Conservation (phyloP, 2,329 filamentous ascomycete genomes). For the Hypomyces perniciosus region DNA sequence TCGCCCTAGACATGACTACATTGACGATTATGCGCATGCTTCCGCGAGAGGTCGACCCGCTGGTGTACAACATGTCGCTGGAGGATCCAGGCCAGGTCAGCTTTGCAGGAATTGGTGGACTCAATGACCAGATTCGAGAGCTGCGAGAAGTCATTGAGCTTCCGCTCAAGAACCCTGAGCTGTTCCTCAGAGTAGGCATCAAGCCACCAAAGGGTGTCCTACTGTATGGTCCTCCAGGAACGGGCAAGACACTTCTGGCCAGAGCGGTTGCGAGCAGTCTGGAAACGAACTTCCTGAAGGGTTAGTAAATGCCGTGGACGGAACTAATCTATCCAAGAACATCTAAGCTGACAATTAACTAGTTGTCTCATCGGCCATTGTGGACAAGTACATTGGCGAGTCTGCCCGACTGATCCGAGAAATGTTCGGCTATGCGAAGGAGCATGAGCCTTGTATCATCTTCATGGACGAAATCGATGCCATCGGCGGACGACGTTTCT, state of each 20-base stretch:
- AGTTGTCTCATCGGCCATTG: conserved; percentile 98
- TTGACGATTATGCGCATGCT: conserved; percentile 99
- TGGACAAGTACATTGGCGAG: conserved; percentile 99
- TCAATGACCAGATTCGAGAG: conserved; percentile 98
- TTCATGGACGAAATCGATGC: conserved; percentile 99
- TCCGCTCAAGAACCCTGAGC: conserved; percentile 95
- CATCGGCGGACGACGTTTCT: conserved; percentile 93
- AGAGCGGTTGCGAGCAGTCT: conserved; percentile 92
- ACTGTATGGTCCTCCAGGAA: conserved; percentile 92
- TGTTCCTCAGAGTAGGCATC: conserved; percentile 94
- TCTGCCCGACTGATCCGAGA: conserved; percentile 94
- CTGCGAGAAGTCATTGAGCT: conserved; percentile 96
- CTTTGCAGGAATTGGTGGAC: conserved; percentile 93
- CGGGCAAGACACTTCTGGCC: conserved; percentile 91
- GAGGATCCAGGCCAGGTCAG: conserved; percentile 97
- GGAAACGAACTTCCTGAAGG: conserved; percentile 97
- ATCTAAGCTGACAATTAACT: conserved; percentile 18
- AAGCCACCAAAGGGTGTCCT: conserved; percentile 97
- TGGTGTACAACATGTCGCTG: conserved; percentile 99
- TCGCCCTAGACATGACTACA: conserved; percentile 98
- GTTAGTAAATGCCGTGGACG: conserved; percentile 39
- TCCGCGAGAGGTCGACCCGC: conserved; percentile 92
- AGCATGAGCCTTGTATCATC: conserved; percentile 99
- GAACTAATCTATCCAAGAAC: neutral
- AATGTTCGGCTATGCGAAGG: conserved; percentile 99